Evolutionary conservation across 1,284 basidiomycete genomes (phyloP).

Genomic region (Ganoderma leucocontextum): DNA sequence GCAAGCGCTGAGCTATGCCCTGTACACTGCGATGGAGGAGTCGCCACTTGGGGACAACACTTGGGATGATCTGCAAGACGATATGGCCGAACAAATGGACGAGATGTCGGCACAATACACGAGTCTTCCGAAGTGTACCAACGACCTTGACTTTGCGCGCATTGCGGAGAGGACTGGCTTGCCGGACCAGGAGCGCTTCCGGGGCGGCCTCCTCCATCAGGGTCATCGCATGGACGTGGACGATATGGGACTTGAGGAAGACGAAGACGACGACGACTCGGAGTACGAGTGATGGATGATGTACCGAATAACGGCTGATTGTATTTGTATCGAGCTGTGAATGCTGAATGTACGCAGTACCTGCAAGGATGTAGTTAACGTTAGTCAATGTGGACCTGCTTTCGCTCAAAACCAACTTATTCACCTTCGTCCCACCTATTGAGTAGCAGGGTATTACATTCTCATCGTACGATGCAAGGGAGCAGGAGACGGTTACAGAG

Average conservation of each 20-base stretch:
- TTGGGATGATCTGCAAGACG: slow-evolving; percentile 17
- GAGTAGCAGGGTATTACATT: not conserved
- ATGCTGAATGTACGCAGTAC: not conserved
- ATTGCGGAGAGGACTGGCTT: slow-evolving; percentile 19
- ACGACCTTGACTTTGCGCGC: slow-evolving; percentile 24
- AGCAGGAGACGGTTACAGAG: not conserved
- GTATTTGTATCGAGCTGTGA: not conserved
- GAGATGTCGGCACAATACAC: slow-evolving; percentile 2
- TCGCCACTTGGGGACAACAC: slow-evolving; percentile 22
- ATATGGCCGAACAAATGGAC: slow-evolving; percentile 8
- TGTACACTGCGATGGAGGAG: slow-evolving; percentile 19
- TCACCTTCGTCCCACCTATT: not conserved
- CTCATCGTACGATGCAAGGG: not conserved
- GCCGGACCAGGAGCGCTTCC: not conserved
- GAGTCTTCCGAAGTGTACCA: slow-evolving; percentile 17
- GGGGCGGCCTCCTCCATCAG: not conserved
- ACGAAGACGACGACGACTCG: not conserved
- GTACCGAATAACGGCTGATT: not conserved
- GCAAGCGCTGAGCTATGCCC: slow-evolving; percentile 24
- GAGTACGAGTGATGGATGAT: not conserved
- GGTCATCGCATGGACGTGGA: not conserved
- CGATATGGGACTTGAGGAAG: not conserved
- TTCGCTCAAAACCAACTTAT: not conserved
- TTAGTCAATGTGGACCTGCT: not conserved
- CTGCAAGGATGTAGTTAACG: not conserved